A percentile compares a stretch with the other conserved stretches of the same genome.
Evolutionary conservation across 2,329 filamentous ascomycete genomes (phyloP).

Genomic region (Teratosphaeria zuluensis): DNA sequence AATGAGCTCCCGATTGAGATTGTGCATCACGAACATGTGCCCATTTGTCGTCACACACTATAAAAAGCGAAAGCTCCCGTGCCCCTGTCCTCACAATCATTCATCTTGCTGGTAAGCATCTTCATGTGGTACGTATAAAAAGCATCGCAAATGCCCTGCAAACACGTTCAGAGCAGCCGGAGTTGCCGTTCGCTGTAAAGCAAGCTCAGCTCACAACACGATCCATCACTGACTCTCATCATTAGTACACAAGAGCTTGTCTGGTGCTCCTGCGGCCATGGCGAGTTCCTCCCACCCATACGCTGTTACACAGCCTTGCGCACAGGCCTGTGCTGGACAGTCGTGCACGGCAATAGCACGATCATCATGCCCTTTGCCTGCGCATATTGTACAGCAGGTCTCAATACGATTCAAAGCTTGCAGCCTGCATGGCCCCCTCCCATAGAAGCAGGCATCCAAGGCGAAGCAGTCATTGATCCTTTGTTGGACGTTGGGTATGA

Average conservation of each 20-base stretch:
- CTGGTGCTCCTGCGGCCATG: slow-evolving; percentile 25
- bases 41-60: background rate
- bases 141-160: background rate
- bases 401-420: slow-evolving; percentile 4
- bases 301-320: slow-evolving; percentile 10
- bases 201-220: too few species aligned
- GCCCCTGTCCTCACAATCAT: background rate
- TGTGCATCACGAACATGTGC: background rate
- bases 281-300: slow-evolving; percentile 23
- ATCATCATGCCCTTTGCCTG: slow-evolving; percentile 15
- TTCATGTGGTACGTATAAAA: background rate
- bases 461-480: too few species aligned
- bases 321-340: slow-evolving; percentile 17
- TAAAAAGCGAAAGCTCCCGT: background rate
- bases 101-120: too few species aligned
- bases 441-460: too few species aligned
- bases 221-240: slow-evolving; percentile 11
- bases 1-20: background rate
- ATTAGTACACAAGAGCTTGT: slow-evolving; percentile 23
- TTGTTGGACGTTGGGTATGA: background rate
- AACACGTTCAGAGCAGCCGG: background rate
- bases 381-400: slow-evolving; percentile 20
- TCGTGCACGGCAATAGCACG: slow-evolving; percentile 18
- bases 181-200: background rate
- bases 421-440: background rate